Conservation (phyloP, 805 yeast genomes). For the Clavispora carvajalis region DNA sequence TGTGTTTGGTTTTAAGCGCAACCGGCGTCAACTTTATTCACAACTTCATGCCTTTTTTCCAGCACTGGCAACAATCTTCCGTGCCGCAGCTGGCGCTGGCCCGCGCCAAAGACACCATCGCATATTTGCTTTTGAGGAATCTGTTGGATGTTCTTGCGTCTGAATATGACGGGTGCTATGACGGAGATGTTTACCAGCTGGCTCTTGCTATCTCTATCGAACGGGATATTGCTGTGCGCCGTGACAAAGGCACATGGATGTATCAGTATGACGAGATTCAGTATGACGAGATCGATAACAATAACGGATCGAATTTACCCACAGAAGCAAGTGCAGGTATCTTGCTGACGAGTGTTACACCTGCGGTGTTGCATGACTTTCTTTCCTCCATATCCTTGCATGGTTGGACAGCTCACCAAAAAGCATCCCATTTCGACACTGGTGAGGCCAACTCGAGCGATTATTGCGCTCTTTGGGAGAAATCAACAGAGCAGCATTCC, state of each 20-base stretch:
- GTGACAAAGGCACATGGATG: conserved; percentile 25
- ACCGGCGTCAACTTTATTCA: conserved; percentile 45
- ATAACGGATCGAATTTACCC: too few species aligned
- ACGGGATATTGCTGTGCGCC: conserved; percentile 24
- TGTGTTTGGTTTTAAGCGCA: conserved; percentile 19
- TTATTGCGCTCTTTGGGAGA: conserved; percentile 2
- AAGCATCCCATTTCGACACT: neutral
- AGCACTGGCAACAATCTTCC: conserved; percentile 35
- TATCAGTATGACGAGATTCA: too few species aligned
- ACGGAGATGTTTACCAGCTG: conserved; percentile 18
- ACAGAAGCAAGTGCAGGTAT: neutral
- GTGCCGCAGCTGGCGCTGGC: conserved; percentile 7
- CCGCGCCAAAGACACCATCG: conserved; percentile 27
- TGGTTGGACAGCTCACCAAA: conserved; percentile 18
- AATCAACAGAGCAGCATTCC: too few species aligned
- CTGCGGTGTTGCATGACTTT: conserved; percentile 22
- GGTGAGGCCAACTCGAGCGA: neutral
- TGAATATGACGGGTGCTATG: conserved; percentile 21
- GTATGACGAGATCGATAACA: too few species aligned
- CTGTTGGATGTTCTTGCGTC: conserved; percentile 23
- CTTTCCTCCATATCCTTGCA: conserved; percentile 22
- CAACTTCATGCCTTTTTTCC: conserved; percentile 42
- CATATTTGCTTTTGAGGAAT: conserved; percentile 24
- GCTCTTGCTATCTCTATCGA: conserved; percentile 15
- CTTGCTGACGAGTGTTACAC: conserved; percentile 8